Evolutionary conservation across 345 rosid species (phyloP), one percentile per base, ranked within the genome.

Genomic region (Ceriops zippeliana): DNA sequence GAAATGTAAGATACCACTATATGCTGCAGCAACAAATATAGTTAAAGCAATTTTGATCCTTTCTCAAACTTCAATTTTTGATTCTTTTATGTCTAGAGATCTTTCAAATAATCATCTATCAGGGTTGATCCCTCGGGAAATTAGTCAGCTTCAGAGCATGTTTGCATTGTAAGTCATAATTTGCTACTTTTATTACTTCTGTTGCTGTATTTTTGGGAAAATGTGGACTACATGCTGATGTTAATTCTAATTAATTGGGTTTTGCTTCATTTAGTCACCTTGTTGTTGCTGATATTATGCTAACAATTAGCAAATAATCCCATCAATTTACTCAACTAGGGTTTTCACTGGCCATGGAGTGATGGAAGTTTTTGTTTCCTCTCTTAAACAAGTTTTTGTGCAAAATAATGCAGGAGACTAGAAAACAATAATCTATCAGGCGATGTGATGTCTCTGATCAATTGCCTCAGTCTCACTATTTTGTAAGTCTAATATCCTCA

Each of bases 341-440:
- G 26, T 49, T 65, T 8, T 1, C 15, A 52, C 49, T 21, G 11
- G 21, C 49, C 49, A 42, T 42, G 49, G 5, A 3, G 5, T 42
- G 16, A 42, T 42, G n/a, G n/a, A 1, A 7, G 1, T 4, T 42
- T 42, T 42, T 42, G 49, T 13, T 42, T 42, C 16, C 49, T 42
- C 49, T 42, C 49, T 42, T 3, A 42, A 0, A 13, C 49, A 11
- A 65, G 75, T 79, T 47, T 49, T 79, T 62, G 70, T 95, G 96
- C 91, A 73, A 30, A 92, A 83, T 70, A 42, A 42, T 80, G 85
- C 79, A 91, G 97, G 89, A 85, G 85, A 66, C 81, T 91, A 56
- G 96, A 91, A 75, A 69, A 87, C 64, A 95, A 95, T 70, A 88
- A 87, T 81, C 78, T 95, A 66, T 86, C 99, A 1, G 99, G 99